Conservation (phyloP, 768 basidiomycete genomes). For the Amanita exitialis region DNA sequence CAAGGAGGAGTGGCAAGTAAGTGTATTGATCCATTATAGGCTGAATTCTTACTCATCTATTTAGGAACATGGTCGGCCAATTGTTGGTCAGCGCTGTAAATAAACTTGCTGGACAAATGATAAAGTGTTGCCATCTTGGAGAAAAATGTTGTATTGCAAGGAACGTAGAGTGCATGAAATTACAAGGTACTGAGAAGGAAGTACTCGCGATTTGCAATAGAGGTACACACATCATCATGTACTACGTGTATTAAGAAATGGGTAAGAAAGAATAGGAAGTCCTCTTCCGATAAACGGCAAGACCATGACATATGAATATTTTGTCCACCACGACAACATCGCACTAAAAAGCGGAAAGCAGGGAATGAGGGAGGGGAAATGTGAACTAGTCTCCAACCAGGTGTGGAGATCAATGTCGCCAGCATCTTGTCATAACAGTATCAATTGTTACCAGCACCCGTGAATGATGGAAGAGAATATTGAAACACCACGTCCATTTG, state of each 20-base stretch:
- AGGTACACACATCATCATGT: not conserved
- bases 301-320: not conserved
- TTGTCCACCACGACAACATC: slow-evolving; percentile 9
- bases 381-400: not conserved
- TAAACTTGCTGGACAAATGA: slow-evolving; percentile 26
- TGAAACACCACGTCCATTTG: slow-evolving; percentile 2
- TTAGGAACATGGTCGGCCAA: slow-evolving; percentile 75
- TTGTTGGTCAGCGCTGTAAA: slow-evolving; percentile 83
- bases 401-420: not conserved
- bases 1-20: slow-evolving; percentile 84
- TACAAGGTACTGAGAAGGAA: not conserved
- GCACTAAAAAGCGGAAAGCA: slow-evolving; percentile 3
- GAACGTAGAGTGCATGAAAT: slow-evolving; percentile 10
- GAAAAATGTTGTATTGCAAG: slow-evolving; percentile 6
- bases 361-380: slow-evolving; percentile 1
- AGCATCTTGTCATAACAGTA: not conserved
- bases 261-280: not conserved
- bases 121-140: not conserved
- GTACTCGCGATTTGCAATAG: not conserved
- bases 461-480: slow-evolving; percentile 1
- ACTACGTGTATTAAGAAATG: not conserved
- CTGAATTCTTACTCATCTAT: not conserved
- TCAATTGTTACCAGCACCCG: not conserved
- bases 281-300: not conserved
- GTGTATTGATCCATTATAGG: slow-evolving; percentile 12